Evolutionary conservation across 768 basidiomycete species (phyloP).

Genomic region (Suillus subaureus): DNA sequence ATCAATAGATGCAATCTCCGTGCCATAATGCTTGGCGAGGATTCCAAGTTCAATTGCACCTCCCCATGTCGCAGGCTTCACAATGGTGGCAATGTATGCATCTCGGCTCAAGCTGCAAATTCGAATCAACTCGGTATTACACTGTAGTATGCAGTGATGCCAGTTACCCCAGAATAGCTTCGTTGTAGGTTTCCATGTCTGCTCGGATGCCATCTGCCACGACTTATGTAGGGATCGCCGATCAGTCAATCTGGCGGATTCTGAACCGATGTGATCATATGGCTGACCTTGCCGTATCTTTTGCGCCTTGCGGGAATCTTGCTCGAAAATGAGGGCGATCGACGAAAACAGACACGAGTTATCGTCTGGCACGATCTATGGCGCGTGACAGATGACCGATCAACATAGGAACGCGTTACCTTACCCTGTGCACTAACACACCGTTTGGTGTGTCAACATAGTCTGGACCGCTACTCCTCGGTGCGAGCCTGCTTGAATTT

Average conservation of each 20-base stretch:
- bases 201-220: conserved; percentile 80
- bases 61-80: conserved; percentile 84
- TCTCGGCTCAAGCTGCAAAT: conserved; percentile 51
- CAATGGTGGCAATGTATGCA: conserved; percentile 81
- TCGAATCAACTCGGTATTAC: conserved; percentile 5
- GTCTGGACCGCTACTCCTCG: conserved; percentile 45
- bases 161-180: conserved; percentile 82
- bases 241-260: conserved; percentile 7
- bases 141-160: conserved; percentile 1
- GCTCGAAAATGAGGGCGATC: conserved; percentile 82
- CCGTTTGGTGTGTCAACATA: conserved; percentile 64
- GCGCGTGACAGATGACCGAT: neutral
- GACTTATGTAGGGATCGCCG: conserved; percentile 46
- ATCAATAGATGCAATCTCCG: conserved; percentile 89
- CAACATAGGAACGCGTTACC: neutral
- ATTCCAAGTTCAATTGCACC: conserved; percentile 93
- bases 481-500: conserved; percentile 18
- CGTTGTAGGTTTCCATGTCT: conserved; percentile 74
- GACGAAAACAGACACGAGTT: conserved; percentile 95
- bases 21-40: conserved; percentile 77
- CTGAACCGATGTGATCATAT: neutral
- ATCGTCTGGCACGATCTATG: conserved; percentile 90
- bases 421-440: conserved; percentile 73
- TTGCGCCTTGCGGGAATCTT: conserved; percentile 71
- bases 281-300: conserved; percentile 72